phyloP scores from a whole-genome alignment of 2,329 filamentous ascomycete genomes.

The Microcyclosporella mali region DNA sequence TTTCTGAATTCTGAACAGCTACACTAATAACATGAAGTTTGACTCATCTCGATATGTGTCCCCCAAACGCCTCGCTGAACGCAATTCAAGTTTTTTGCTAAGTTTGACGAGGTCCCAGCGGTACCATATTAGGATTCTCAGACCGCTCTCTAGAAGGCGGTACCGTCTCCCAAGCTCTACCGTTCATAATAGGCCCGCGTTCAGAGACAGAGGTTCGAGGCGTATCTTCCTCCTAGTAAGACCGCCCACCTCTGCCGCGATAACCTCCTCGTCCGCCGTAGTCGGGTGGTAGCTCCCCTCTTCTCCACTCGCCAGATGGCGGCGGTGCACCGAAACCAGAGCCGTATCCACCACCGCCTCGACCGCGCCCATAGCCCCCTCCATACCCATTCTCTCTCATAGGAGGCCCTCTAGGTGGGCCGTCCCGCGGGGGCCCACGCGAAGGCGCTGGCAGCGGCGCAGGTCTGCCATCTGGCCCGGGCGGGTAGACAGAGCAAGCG shows the following conservation, averaged over 20 bases:
- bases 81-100: slow-evolving; percentile 2
- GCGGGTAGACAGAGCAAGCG: slow-evolving; percentile 72
- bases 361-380: slow-evolving; percentile 19
- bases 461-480: slow-evolving; percentile 66
- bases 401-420: slow-evolving; percentile 31
- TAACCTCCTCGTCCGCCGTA: slow-evolving; percentile 24
- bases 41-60: no score
- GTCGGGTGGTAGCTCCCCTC: slow-evolving; percentile 34
- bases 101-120: background rate
- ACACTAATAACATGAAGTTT: no score
- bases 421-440: slow-evolving; percentile 27
- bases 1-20: no score
- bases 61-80: slow-evolving; percentile 15
- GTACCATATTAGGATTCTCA: slow-evolving; percentile 3
- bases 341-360: slow-evolving; percentile 22
- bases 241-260: slow-evolving; percentile 23
- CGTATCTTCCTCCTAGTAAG: slow-evolving; percentile 15
- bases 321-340: slow-evolving; percentile 23
- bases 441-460: slow-evolving; percentile 52
- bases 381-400: slow-evolving; percentile 26
- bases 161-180: background rate
- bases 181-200: background rate
- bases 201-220: background rate
- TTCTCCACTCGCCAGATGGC: slow-evolving; percentile 35
- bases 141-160: background rate